Percentiles rank a stretch among this genome's conserved stretches.
Conservation (phyloP, 805 yeast species). For the Wickerhamiella sergipiensis region DNA sequence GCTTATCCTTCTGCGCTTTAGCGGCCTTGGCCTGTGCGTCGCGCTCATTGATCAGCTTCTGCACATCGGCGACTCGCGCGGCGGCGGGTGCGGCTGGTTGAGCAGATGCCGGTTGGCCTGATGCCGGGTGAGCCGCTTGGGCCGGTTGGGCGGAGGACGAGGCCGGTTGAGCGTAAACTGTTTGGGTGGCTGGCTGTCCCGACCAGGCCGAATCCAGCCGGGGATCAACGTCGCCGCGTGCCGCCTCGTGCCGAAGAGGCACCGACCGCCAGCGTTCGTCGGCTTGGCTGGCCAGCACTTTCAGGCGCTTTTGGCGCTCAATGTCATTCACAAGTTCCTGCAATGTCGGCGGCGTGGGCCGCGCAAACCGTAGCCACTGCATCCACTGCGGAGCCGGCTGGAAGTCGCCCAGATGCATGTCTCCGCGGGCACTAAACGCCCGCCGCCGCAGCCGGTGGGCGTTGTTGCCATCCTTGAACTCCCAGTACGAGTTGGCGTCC, state of each 20-base stretch:
- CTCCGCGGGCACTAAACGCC: conserved; percentile 40
- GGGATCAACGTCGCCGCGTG: conserved; percentile 6
- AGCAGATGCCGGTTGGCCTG: no score
- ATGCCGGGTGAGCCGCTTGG: neutral
- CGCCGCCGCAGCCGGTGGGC: conserved; percentile 41
- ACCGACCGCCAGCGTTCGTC: conserved; percentile 25
- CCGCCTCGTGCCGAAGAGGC: conserved; percentile 17
- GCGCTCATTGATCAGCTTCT: neutral
- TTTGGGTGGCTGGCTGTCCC: neutral
- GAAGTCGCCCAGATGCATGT: conserved; percentile 20
- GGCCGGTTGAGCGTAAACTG: neutral
- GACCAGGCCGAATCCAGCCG: conserved; percentile 15
- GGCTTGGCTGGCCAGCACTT: conserved; percentile 34
- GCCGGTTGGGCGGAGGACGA: neutral
- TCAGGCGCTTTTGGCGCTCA: conserved; percentile 39
- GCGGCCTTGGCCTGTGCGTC: neutral
- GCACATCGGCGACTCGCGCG: neutral
- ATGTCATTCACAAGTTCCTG: conserved; percentile 49
- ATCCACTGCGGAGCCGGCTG: conserved; percentile 47
- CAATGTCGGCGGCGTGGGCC: conserved; percentile 46
- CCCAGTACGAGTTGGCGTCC: conserved; percentile 83
- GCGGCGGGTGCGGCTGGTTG: no score
- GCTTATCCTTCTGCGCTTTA: neutral
- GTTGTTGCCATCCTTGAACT: conserved; percentile 41
- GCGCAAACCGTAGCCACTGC: conserved; percentile 63